phyloP scores from a whole-genome alignment of 345 rosid genomes.

The Eucalyptus grandis region DNA sequence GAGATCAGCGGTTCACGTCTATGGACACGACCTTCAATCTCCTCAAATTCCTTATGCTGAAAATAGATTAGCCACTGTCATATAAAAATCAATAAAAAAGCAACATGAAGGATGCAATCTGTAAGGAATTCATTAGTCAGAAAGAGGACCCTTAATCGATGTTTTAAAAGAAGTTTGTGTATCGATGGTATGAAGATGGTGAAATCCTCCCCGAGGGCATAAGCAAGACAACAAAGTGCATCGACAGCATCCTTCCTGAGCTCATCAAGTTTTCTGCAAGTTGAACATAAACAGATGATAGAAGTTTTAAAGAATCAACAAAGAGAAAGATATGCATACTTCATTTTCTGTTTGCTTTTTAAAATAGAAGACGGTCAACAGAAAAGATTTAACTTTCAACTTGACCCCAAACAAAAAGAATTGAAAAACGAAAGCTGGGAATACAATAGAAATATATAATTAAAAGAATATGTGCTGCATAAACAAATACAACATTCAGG shows the following conservation, averaged over 20 bases:
- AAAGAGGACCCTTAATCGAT: constrained; percentile 51
- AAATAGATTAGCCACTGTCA: neutral
- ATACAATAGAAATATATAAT: neutral
- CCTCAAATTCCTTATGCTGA: constrained; percentile 97
- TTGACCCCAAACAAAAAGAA: neutral
- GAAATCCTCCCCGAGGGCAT: constrained; percentile 98
- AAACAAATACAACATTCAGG: neutral
- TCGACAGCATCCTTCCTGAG: constrained; percentile 93
- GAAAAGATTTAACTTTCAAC: neutral
- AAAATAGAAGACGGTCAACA: neutral
- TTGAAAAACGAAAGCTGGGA: neutral
- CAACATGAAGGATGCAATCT: neutral
- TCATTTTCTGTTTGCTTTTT: neutral
- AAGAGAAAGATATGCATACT: neutral
- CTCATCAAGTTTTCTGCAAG: constrained; percentile 75
- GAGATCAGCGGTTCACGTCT: constrained; percentile 78
- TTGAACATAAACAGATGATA: neutral
- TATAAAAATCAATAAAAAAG: neutral
- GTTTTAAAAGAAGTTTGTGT: constrained; percentile 72
- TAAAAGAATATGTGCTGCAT: neutral
- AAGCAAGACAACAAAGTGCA: constrained; percentile 95
- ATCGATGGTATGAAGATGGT: constrained; percentile 89
- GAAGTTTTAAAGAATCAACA: neutral
- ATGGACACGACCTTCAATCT: constrained; percentile 72
- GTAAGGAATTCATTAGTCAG: neutral